phyloP scores from a whole-genome alignment of 176 grass and related monocot species.

The Raddia guianensis region DNA sequence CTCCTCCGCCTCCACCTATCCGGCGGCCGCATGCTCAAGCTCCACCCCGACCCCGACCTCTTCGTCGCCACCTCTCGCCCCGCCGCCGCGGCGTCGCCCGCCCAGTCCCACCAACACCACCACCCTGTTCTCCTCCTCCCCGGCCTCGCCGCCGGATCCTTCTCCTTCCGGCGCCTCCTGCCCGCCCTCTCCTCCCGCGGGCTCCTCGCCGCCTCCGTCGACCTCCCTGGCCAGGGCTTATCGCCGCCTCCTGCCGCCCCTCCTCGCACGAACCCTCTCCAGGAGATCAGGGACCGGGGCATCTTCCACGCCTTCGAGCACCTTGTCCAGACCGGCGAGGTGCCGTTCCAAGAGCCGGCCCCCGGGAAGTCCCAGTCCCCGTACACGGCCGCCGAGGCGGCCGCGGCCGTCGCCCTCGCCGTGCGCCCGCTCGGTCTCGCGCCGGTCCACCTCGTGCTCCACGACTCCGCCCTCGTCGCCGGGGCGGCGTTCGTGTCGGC shows the following conservation, averaged over 20 bases:
- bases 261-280: conserved; percentile 26
- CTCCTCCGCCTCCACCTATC: conserved; percentile 51
- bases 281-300: conserved; percentile 63
- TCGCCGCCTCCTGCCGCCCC: conserved; percentile 8
- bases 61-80: conserved; percentile 57
- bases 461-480: conserved; percentile 61
- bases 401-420: conserved; percentile 45
- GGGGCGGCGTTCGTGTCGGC: conserved; percentile 56
- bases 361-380: conserved; percentile 22
- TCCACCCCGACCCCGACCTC: conserved; percentile 41
- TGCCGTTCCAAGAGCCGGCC: conserved; percentile 56
- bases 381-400: conserved; percentile 48
- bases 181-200: conserved; percentile 40
- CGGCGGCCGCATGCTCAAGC: conserved; percentile 53
- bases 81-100: background rate
- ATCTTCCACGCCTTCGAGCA: conserved; percentile 88
- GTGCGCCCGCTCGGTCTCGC: conserved; percentile 52
- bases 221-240: conserved; percentile 67
- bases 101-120: background rate
- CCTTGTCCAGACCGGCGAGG: conserved; percentile 69
- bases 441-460: conserved; percentile 74
- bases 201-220: conserved; percentile 46
- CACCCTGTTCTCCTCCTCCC: conserved; percentile 57
- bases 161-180: conserved; percentile 69
- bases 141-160: conserved; percentile 63